Base-by-base conservation (phyloP, 371 early-diverging fungal species). In the Mucor piriformis region DNA sequence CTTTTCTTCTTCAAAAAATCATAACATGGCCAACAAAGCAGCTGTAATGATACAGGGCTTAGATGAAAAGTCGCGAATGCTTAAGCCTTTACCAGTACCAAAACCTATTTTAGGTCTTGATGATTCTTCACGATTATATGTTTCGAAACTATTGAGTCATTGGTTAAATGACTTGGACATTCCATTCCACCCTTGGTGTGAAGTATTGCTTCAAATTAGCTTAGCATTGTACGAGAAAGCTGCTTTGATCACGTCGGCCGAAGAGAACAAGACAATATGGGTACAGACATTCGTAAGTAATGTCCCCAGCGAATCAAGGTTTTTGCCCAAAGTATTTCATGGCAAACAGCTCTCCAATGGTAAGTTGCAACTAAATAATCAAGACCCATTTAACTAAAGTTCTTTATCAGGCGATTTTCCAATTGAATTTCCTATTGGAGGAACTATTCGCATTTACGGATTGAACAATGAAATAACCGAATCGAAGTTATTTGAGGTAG, bases 101-200 rank as follows among this genome's bases (percentile, higher is more conserved):
- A 11, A 51, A 59, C 16, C 54, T 54, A 11, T 32, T 61, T 18
- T 47, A 54, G 12, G 10, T 32, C 8, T 69, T 23, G 71, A 70
- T 44, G 72, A 57, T 54, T 67, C 40, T 58, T 67, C 70, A 61
- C 63, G 27, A 51, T 69, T 38, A 43, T 74, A 55, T 64, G 68
- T 62, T 57, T 64, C 42, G 59, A 63, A 34, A 63, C 58, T 40
- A 48, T 48, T 59, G 32, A 58, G 53, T 47, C 44, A 49, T 44
- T 79, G 63, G 82, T 49, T 54, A 57, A 27, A 34, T 16, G 57
- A 69, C 13, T 27, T 54, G 3, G 27, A 61, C 3, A 48, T 68
- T n/a, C 64, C 63, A 27, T 15, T 43, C 6, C 27, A 48, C 18
- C 57, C 59, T 12, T 71, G 71, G 71, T 54, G 52, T 23, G 56